These are phyloP conservation scores for Penicillium canescens DNA, from an alignment of 495 filamentous ascomycete species.

Conservation along the genomic window DNA sequence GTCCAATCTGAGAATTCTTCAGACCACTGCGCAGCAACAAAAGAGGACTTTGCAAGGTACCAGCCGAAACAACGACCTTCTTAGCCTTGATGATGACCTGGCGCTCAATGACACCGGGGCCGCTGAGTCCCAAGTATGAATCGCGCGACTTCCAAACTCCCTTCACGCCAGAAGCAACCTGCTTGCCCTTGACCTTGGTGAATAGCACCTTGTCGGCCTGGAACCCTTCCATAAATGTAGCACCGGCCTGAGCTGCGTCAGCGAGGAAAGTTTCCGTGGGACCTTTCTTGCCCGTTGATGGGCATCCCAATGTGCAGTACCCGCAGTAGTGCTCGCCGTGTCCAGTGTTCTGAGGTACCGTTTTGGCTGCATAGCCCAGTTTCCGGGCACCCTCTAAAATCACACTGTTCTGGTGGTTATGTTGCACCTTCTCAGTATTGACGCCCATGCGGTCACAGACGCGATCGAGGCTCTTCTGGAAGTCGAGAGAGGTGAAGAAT, in stretches of 20 bases:
- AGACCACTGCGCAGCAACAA: slow-evolving; percentile 72
- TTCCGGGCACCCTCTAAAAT: slow-evolving; percentile 75
- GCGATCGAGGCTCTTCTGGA: slow-evolving; percentile 73
- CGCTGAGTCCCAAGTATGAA: slow-evolving; percentile 54
- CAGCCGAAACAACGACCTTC: slow-evolving; percentile 75
- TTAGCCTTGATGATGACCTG: slow-evolving; percentile 75
- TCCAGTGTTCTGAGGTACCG: slow-evolving; percentile 79
- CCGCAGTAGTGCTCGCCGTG: slow-evolving; percentile 71
- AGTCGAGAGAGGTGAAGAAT: slow-evolving; percentile 76
- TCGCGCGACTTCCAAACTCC: slow-evolving; percentile 76
- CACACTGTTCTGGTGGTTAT: slow-evolving; percentile 67
- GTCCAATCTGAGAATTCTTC: slow-evolving; percentile 81
- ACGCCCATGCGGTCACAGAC: slow-evolving; percentile 78
- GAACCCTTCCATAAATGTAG: slow-evolving; percentile 79
- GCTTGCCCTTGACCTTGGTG: slow-evolving; percentile 52
- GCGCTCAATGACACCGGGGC: slow-evolving; percentile 46
- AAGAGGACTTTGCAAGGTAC: slow-evolving; percentile 73
- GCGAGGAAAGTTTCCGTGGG: slow-evolving; percentile 75
- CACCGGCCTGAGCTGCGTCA: slow-evolving; percentile 73
- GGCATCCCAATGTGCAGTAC: slow-evolving; percentile 77
- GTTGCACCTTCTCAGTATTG: slow-evolving; percentile 61
- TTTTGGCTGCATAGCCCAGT: slow-evolving; percentile 69
- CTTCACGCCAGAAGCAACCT: slow-evolving; percentile 63
- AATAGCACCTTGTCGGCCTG: slow-evolving; percentile 67
- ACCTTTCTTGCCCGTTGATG: slow-evolving; percentile 70